Percentiles rank a stretch among this genome's conserved stretches.
Conservation (phyloP, 1,284 basidiomycete species). For the Irpex rosettiformis region DNA sequence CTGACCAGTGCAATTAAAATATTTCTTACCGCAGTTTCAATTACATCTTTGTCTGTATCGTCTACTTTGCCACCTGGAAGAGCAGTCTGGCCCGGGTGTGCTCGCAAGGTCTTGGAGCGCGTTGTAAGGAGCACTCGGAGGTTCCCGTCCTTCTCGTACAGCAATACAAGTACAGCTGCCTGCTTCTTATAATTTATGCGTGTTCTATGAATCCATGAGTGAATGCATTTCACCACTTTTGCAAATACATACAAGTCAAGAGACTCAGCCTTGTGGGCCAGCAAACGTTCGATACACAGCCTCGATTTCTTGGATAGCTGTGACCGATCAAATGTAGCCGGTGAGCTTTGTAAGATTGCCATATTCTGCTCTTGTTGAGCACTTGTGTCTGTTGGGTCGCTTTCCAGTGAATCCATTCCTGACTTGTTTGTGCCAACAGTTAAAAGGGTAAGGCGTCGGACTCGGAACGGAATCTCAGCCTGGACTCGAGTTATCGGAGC, state of each 20-base stretch:
- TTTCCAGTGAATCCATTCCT: neutral
- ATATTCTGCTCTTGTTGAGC: neutral
- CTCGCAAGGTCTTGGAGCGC: slow-evolving; percentile 71
- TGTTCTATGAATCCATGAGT: slow-evolving; percentile 36
- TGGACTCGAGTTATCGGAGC: slow-evolving; percentile 2
- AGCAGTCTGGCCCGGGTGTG: slow-evolving; percentile 78
- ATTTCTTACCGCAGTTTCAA: slow-evolving; percentile 69
- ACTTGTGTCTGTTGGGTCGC: neutral
- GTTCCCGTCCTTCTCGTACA: slow-evolving; percentile 65
- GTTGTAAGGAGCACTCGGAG: slow-evolving; percentile 82
- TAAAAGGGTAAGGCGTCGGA: no score
- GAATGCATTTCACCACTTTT: slow-evolving; percentile 2
- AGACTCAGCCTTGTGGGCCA: slow-evolving; percentile 33
- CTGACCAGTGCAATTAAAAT: neutral
- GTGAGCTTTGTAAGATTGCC: neutral
- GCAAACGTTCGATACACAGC: slow-evolving; percentile 35
- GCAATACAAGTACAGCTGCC: slow-evolving; percentile 75
- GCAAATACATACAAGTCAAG: slow-evolving; percentile 51
- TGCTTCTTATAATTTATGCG: slow-evolving; percentile 42
- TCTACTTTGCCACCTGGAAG: slow-evolving; percentile 84
- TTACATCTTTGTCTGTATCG: slow-evolving; percentile 54
- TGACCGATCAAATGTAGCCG: neutral
- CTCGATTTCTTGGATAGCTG: slow-evolving; percentile 20
- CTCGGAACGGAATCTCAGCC: neutral
- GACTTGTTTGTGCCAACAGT: neutral